Evolutionary conservation across 2,329 filamentous ascomycete genomes (phyloP).

Genomic region (Ophiocordyceps camponoti-rufipedis): DNA sequence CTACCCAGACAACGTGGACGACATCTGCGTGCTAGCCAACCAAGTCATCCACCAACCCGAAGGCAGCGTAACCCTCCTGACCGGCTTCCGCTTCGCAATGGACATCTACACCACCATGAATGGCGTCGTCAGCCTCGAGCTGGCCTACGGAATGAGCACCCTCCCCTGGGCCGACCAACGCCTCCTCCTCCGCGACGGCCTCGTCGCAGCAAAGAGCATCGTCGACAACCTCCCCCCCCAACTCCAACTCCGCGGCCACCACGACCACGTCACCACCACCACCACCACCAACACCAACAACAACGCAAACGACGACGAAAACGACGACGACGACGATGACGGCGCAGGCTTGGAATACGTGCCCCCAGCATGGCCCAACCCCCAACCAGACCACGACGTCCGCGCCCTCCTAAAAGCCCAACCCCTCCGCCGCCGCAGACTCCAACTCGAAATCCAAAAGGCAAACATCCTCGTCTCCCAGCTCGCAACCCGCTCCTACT

Average conservation of each 20-base stretch:
- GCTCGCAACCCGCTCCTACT: slow-evolving; percentile 63
- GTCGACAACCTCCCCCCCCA: slow-evolving; percentile 51
- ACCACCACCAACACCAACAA: too few species aligned
- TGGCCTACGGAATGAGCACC: slow-evolving; percentile 63
- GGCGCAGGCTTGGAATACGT: slow-evolving; percentile 31
- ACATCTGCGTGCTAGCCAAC: slow-evolving; percentile 57
- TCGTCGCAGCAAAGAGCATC: slow-evolving; percentile 51
- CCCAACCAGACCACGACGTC: slow-evolving; percentile 29
- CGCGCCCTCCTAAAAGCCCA: slow-evolving; percentile 30
- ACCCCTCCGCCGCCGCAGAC: slow-evolving; percentile 29
- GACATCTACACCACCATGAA: slow-evolving; percentile 70
- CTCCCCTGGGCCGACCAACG: slow-evolving; percentile 67
- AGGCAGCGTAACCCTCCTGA: slow-evolving; percentile 49
- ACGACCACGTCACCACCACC: too few species aligned
- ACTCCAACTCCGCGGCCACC: slow-evolving; percentile 35
- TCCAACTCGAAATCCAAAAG: slow-evolving; percentile 82
- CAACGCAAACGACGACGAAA: too few species aligned
- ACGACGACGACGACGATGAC: slow-evolving; percentile 13
- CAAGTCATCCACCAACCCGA: slow-evolving; percentile 54
- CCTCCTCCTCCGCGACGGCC: slow-evolving; percentile 49
- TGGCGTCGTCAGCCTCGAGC: slow-evolving; percentile 58
- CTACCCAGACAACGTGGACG: slow-evolving; percentile 65
- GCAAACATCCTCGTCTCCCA: slow-evolving; percentile 76
- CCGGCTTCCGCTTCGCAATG: slow-evolving; percentile 66
- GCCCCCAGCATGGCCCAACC: slow-evolving; percentile 28